Percentiles rank a stretch among this genome's conserved stretches.
Evolutionary conservation across 805 yeast species (phyloP).

Genomic region (Starmera pachycereana): DNA sequence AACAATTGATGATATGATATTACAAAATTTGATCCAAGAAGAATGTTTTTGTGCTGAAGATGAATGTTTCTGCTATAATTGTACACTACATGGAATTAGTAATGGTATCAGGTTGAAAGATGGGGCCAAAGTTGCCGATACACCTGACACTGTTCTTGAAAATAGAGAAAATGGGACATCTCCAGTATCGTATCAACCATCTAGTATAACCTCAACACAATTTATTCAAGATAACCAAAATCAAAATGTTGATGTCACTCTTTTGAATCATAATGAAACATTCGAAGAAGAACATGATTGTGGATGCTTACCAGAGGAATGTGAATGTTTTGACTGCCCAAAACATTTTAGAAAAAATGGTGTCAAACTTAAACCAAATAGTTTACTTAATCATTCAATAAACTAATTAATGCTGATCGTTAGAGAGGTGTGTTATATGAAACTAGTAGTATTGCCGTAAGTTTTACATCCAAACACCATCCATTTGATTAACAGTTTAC

Average conservation of each 20-base stretch:
- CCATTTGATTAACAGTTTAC: too few relatives aligned
- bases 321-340: slow-evolving; percentile 14
- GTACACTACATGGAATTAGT: slow-evolving; percentile 14
- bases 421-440: too few relatives aligned
- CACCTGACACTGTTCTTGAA: not conserved
- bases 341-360: slow-evolving; percentile 15
- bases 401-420: too few relatives aligned
- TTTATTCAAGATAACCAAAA: too few relatives aligned
- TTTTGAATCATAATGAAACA: too few relatives aligned
- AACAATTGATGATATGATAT: slow-evolving; percentile 12
- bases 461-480: too few relatives aligned
- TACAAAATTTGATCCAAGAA: slow-evolving; percentile 8
- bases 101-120: slow-evolving; percentile 14
- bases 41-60: slow-evolving; percentile 10
- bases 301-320: slow-evolving; percentile 12
- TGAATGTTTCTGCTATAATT: slow-evolving; percentile 12
- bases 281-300: slow-evolving; percentile 9
- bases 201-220: too few relatives aligned
- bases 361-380: slow-evolving; percentile 1
- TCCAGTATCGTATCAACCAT: too few relatives aligned
- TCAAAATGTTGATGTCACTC: too few relatives aligned
- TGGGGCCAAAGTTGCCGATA: slow-evolving; percentile 5
- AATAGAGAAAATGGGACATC: not conserved
- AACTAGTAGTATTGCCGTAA: too few relatives aligned
- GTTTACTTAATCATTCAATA: too few relatives aligned